Base-by-base conservation (phyloP, 306 rosid species). In the Betula pendula region DNA sequence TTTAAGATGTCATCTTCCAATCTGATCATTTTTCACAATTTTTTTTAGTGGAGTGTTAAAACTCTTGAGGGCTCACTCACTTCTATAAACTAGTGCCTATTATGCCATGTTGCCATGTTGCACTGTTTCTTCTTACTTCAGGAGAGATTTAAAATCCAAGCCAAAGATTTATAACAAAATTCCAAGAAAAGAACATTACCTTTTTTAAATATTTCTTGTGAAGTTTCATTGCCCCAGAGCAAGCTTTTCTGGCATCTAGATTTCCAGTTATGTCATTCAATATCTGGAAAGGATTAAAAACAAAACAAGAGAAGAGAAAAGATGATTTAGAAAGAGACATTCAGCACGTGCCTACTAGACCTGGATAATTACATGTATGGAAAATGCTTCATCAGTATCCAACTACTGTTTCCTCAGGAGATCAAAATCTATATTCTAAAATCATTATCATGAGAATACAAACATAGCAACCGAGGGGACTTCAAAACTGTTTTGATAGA, bases 241-340 rank as follows among this genome's bases (percentile, higher is more conserved):
- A 96, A 68, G 99, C 99, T 75, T 91, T 96, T 84, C 84, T 96
- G 79, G 99, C 99, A 83, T 96, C 99, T 52, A 96, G 81, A 83
- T 91, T 84, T 81, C 99, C 99, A 49, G 97, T 89, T 22, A 85
- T 88, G 84, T 96, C 99, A 81, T 96, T 92, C 85, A 96, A 87
- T 83, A 96, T 96, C 99, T 96, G 92, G 43, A 35, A 71, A 68
- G 52, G 73, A 75, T 63, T 44, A 56, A 20, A 83, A 68, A 74
- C 52, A 76, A 49, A 35, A 71, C 52, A 40, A 62, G 9, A 72
- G 48, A 68, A 59, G 47, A 45, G 52, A 45, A 58, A 31, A 59
- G 70, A 25, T 56, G 31, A 50, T 62, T 63, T 20, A 42, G 9
- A 78, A 68, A 38, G 22, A 40, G 47, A 42, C 51, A 42, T 59